A percentile compares a stretch with the other conserved stretches of the same genome.
phyloP scores from a whole-genome alignment of 768 basidiomycete genomes.

The Russula virescens region DNA sequence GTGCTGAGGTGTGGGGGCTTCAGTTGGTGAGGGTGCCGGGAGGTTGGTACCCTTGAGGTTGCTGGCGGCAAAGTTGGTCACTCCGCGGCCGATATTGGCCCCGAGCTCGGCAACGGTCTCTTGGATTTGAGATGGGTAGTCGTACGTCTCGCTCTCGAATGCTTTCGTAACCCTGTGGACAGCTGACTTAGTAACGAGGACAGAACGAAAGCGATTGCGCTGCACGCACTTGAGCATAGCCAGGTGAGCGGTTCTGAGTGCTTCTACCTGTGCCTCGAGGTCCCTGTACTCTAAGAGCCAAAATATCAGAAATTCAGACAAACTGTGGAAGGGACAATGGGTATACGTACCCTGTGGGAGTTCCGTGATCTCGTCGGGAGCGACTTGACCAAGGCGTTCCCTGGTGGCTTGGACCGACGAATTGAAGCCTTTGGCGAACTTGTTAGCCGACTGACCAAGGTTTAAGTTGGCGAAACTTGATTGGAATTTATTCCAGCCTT shows the following conservation, averaged over 20 bases:
- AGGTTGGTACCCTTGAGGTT: constrained; percentile 88
- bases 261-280: constrained; percentile 92
- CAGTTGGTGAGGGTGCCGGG: constrained; percentile 60
- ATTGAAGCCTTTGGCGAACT: constrained; percentile 72
- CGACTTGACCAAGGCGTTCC: constrained; percentile 84
- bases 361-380: constrained; percentile 92
- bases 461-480: constrained; percentile 60
- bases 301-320: background rate
- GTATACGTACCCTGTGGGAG: constrained; percentile 65
- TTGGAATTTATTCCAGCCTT: constrained; percentile 62
- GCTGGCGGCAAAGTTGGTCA: constrained; percentile 80
- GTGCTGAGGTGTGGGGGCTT: constrained; percentile 59
- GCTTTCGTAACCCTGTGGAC: constrained; percentile 73
- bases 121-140: constrained; percentile 86
- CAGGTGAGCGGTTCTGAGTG: constrained; percentile 73
- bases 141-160: constrained; percentile 82
- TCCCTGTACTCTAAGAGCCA: constrained; percentile 79
- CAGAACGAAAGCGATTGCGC: background rate
- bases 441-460: constrained; percentile 68
- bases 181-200: background rate
- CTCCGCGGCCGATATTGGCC: constrained; percentile 60
- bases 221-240: constrained; percentile 64
- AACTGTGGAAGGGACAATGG: background rate
- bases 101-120: constrained; percentile 73
- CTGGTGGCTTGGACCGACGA: constrained; percentile 80